Conservation (phyloP, 257 asterid species). For the Nicotiana obtusifolia region DNA sequence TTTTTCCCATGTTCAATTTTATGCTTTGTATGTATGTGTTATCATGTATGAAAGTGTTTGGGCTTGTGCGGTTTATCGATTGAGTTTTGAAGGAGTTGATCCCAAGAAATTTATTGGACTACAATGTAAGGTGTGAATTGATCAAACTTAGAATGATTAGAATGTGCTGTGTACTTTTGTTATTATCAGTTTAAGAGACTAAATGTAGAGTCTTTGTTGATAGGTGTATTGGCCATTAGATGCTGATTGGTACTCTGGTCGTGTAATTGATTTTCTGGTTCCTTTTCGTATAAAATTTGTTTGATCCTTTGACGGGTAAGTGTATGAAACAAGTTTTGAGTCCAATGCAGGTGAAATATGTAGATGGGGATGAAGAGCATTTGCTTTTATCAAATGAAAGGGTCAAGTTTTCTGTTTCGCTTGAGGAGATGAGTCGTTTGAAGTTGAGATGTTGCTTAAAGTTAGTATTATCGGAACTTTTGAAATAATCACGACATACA, state of each 20-base stretch:
- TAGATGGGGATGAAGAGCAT: conserved; percentile 73
- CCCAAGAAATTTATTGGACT: too few relatives aligned
- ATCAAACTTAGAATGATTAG: conserved; percentile 7
- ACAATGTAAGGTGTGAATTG: too few relatives aligned
- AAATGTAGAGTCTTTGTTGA: conserved; percentile 13
- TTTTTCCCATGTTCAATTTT: too few relatives aligned
- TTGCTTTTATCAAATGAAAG: conserved; percentile 59
- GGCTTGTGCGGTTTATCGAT: too few relatives aligned
- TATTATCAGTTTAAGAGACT: conserved; percentile 2
- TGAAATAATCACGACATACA: too few relatives aligned
- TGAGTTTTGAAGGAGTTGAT: too few relatives aligned
- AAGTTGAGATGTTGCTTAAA: conserved; percentile 32
- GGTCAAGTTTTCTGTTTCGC: conserved; percentile 58
- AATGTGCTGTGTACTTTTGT: background rate
- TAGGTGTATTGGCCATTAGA: conserved; percentile 98
- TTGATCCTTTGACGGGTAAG: background rate
- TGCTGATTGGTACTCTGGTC: conserved; percentile 79
- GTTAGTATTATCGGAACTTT: too few relatives aligned
- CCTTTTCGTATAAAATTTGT: background rate
- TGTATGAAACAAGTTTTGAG: conserved; percentile 8
- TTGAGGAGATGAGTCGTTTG: conserved; percentile 54
- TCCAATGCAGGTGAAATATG: conserved; percentile 70
- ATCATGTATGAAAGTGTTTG: too few relatives aligned
- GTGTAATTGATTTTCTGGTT: conserved; percentile 24
- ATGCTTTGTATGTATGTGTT: too few relatives aligned